Base-by-base conservation (phyloP, 192 early-diverging fungal genomes). In the Podila epigama region DNA sequence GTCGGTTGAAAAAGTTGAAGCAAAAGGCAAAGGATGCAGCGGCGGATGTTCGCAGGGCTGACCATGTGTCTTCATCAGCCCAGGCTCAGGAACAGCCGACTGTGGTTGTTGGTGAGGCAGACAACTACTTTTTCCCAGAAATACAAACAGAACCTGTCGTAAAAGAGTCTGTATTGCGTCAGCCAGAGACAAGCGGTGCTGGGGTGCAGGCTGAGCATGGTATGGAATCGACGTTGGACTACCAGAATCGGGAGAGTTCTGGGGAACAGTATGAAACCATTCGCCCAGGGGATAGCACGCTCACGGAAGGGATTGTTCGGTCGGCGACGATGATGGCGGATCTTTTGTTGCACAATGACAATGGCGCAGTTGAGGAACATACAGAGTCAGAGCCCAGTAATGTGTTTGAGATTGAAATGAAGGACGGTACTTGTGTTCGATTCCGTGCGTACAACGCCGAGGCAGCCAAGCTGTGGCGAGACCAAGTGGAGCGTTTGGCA, bases 321-420 rank as follows among this genome's bases (percentile, higher is more conserved):
- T 67, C 72, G 10, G 60, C 72, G 0, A 75, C 65, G 1, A 53
- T 68, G 15, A 42, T 66, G 0, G 70, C 63, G 1, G 70, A 67
- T 40, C 9, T 56, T 13, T 32, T 75, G 6, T 58, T 68, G 7
- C 39, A 62, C 28, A 67, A 67, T 44, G 64, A 63, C 32, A 28
- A 33, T n/a, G 64, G 56, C 52, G 18, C 25, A 6, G 52, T 29
- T 16, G 54, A 52, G 10, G 20, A 22, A 35, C 58, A 75, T 27
- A 29, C 32, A 25, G 51, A 44, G n/a, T 2, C 33, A 10, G 44
- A 68, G 36, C 64, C 66, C 37, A 75, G 72, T 25, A 75, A 68
- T 18, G 65, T 75, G 59, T 58, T 75, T 31, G 65, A 75, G 60
- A 68, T 75, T 13, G 59, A 75, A 36, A 75, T 75, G 72, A 33